phyloP scores from a whole-genome alignment of 768 basidiomycete genomes.

The Pholiota microspora region DNA sequence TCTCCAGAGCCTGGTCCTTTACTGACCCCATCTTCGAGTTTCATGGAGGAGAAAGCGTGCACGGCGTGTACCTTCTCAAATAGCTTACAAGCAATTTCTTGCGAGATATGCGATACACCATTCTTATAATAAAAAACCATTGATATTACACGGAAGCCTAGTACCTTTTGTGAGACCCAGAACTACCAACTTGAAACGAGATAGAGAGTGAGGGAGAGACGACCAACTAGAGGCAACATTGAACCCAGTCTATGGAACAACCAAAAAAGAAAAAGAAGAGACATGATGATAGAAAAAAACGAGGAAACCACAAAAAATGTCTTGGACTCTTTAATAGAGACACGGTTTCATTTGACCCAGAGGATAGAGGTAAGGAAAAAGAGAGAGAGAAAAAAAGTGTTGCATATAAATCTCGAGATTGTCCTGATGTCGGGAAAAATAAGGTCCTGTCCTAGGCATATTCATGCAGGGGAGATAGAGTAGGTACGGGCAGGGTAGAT shows the following conservation, averaged over 20 bases:
- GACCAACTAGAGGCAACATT: slow-evolving; percentile 2
- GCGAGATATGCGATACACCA: slow-evolving; percentile 46
- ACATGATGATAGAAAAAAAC: slow-evolving; percentile 5
- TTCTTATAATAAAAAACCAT: slow-evolving; percentile 29
- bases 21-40: slow-evolving; percentile 9
- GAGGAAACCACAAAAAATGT: slow-evolving; percentile 2
- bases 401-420: slow-evolving; percentile 1
- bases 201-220: too few species aligned
- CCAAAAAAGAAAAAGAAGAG: slow-evolving; percentile 11
- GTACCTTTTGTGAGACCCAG: slow-evolving; percentile 13
- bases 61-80: slow-evolving; percentile 60
- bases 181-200: slow-evolving; percentile 15
- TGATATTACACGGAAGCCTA: slow-evolving; percentile 22
- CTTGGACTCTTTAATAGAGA: slow-evolving; percentile 6
- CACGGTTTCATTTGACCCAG: slow-evolving; percentile 5
- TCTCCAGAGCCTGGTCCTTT: slow-evolving; percentile 21
- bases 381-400: slow-evolving; percentile 10
- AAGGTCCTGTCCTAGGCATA: slow-evolving; percentile 37
- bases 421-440: slow-evolving; percentile 24
- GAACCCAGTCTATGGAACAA: slow-evolving; percentile 19
- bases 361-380: slow-evolving; percentile 14
- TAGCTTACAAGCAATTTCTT: slow-evolving; percentile 35
- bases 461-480: slow-evolving; percentile 40
- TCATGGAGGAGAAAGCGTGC: slow-evolving; percentile 41
- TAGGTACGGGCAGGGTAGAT: slow-evolving; percentile 22